Percentiles rank a stretch among this genome's conserved stretches.
These are phyloP conservation scores for Geoglossum glabrum DNA, from an alignment of 495 filamentous ascomycete species.

Conservation along the genomic window DNA sequence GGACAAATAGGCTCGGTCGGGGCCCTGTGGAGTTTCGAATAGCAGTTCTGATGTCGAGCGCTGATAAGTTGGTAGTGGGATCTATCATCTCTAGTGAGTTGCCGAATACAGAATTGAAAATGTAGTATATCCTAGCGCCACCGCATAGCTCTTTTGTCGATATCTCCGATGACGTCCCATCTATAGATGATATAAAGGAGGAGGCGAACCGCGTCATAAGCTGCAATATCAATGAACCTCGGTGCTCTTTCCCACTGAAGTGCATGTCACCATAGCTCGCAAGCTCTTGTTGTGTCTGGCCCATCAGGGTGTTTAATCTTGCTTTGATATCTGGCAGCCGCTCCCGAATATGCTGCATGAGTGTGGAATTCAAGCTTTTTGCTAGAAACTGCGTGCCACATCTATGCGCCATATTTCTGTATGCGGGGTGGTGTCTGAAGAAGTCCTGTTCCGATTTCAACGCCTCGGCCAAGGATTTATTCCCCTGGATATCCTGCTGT, in stretches of 20 bases:
- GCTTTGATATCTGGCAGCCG: constrained; percentile 95
- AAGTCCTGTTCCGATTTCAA: constrained; percentile 83
- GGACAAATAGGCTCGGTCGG: constrained; percentile 86
- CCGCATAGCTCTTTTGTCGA: constrained; percentile 97
- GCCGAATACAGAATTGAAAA: constrained; percentile 98
- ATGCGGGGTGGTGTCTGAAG: constrained; percentile 91
- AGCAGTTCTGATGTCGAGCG: constrained; percentile 92
- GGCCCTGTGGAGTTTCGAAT: constrained; percentile 97
- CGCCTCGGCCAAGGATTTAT: constrained; percentile 77
- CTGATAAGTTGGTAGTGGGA: constrained; percentile 81
- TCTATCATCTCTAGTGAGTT: constrained; percentile 93
- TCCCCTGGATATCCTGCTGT: constrained; percentile 93
- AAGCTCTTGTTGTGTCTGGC: constrained; percentile 95
- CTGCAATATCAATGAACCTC: constrained; percentile 84
- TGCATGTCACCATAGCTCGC: constrained; percentile 97
- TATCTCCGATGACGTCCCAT: constrained; percentile 94
- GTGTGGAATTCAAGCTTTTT: constrained; percentile 81
- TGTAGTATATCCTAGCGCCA: constrained; percentile 95
- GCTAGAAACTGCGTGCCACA: constrained; percentile 92
- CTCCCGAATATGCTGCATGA: constrained; percentile 94
- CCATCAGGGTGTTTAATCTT: constrained; percentile 92
- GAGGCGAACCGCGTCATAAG: constrained; percentile 97
- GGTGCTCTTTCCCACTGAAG: constrained; percentile 92
- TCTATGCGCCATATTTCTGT: constrained; percentile 82
- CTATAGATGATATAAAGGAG: constrained; percentile 96